Evolutionary conservation across 2,329 filamentous ascomycete species (phyloP).

Genomic region (Neofusicoccum cordaticola): DNA sequence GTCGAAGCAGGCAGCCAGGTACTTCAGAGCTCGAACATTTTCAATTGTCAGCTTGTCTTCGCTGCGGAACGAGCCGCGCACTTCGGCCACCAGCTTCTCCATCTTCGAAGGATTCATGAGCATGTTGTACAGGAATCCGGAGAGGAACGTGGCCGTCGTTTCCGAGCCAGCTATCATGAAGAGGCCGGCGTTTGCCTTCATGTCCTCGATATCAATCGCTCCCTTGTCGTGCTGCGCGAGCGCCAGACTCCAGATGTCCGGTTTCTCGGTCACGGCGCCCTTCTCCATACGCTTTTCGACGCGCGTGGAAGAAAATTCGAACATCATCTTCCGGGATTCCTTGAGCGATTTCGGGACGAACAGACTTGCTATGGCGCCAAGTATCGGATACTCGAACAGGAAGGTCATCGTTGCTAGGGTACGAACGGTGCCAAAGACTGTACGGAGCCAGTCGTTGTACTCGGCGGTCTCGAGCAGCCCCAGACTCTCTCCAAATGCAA

Average conservation of each 20-base stretch:
- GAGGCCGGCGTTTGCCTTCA: constrained; percentile 15
- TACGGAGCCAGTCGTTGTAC: no score
- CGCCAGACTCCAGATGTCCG: not conserved
- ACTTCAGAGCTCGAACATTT: constrained; percentile 31
- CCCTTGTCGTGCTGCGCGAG: not conserved
- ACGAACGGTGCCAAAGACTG: no score
- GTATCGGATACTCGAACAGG: no score
- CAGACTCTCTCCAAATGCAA: no score
- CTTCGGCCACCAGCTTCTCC: constrained; percentile 28
- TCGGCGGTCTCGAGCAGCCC: no score
- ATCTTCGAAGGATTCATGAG: constrained; percentile 26
- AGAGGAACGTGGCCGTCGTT: constrained; percentile 33
- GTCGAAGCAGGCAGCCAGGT: constrained; percentile 38
- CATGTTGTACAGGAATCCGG: constrained; percentile 30
- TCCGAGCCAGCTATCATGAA: constrained; percentile 31
- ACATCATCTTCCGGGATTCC: no score
- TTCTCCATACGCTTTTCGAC: no score
- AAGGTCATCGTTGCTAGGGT: no score
- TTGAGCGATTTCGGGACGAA: no score
- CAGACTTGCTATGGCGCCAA: no score
- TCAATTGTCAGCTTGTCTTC: constrained; percentile 34
- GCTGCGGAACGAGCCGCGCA: constrained; percentile 26
- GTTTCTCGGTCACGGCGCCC: not conserved
- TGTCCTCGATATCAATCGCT: not conserved
- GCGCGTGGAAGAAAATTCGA: no score